Conservation (phyloP, 768 basidiomycete genomes). For the Suillus decipiens region DNA sequence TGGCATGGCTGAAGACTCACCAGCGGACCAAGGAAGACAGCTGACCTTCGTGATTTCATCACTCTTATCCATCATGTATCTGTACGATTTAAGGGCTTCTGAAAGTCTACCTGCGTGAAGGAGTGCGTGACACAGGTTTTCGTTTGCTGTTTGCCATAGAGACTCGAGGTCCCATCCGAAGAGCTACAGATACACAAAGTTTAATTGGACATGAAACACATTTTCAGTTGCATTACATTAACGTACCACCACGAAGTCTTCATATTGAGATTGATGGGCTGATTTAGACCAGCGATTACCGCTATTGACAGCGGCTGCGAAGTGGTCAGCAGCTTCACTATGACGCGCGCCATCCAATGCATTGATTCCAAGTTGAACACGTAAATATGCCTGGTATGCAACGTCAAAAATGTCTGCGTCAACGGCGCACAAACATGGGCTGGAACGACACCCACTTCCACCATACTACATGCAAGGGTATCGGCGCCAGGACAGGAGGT, state of each 20-base stretch:
- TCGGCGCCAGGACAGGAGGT: neutral
- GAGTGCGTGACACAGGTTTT: neutral
- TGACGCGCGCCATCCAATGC: neutral
- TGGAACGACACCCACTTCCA: neutral
- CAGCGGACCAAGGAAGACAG: neutral
- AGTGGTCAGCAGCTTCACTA: neutral
- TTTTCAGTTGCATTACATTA: neutral
- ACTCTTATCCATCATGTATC: conserved; percentile 1
- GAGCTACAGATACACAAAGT: neutral
- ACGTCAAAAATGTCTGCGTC: neutral
- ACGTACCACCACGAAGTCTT: neutral
- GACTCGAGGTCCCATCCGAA: neutral
- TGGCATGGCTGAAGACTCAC: neutral
- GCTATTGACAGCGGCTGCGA: neutral
- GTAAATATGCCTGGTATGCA: neutral
- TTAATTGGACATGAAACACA: neutral
- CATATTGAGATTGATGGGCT: neutral
- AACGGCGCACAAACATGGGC: neutral
- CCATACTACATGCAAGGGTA: neutral
- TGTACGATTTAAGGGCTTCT: neutral
- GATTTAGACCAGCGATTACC: neutral
- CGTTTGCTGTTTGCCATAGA: neutral
- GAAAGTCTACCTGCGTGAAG: neutral
- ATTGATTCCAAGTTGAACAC: neutral
- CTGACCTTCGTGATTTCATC: neutral